Evolutionary conservation across 805 yeast species (phyloP).

Genomic region (Tetrapisispora fleetii): DNA sequence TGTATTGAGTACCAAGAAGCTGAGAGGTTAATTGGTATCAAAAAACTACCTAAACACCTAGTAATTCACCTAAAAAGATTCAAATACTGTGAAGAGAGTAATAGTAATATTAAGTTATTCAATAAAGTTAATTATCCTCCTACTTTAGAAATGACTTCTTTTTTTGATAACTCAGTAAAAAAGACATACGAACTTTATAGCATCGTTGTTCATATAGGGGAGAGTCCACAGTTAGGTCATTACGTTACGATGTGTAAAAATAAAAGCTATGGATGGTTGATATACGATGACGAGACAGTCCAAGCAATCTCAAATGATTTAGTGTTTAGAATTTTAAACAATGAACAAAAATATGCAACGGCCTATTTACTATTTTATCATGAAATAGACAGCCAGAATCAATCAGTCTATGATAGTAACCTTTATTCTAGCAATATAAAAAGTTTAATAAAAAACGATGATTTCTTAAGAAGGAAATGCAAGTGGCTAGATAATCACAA

Average conservation of each 20-base stretch:
- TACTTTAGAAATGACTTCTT: conserved; percentile 53
- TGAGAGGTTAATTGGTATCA: conserved; percentile 75
- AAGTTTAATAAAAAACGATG: conserved; percentile 18
- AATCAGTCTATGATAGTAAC: not conserved
- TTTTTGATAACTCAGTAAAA: conserved; percentile 30
- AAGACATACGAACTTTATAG: conserved; percentile 72
- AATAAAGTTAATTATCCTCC: conserved; percentile 76
- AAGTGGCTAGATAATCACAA: not conserved
- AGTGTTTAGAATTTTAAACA: conserved; percentile 80
- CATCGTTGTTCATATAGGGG: conserved; percentile 89
- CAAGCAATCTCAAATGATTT: conserved; percentile 75
- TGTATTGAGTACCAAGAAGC: conserved; percentile 93
- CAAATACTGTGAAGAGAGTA: conserved; percentile 75
- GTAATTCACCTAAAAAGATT: conserved; percentile 84
- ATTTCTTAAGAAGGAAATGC: conserved; percentile 6
- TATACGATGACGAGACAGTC: conserved; percentile 92
- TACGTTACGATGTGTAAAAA: conserved; percentile 82
- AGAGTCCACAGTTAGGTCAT: conserved; percentile 97
- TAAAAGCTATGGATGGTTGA: conserved; percentile 71
- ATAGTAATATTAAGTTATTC: conserved; percentile 74
- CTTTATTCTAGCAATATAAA: conserved; percentile 15
- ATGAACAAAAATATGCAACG: conserved; percentile 74
- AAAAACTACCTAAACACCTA: conserved; percentile 64
- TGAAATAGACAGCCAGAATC: conserved; percentile 29
- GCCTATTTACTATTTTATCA: conserved; percentile 84